Conservation (phyloP, 129 eudicot species). For the Flaveria linearis region DNA sequence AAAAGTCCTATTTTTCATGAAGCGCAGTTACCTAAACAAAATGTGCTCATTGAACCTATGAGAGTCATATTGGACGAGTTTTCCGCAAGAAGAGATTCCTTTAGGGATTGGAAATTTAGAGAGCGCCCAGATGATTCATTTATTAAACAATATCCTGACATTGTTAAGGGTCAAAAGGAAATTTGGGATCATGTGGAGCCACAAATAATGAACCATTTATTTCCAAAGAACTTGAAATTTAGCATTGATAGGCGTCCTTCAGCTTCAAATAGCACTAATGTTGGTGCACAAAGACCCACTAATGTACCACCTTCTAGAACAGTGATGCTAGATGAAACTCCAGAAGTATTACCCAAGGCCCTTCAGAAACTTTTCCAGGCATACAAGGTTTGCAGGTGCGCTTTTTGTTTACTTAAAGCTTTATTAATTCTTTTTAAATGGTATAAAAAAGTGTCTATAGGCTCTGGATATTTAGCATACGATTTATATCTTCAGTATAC, state of each 20-base stretch:
- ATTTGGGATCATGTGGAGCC: conserved; percentile 52
- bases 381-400: conserved; percentile 82
- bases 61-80: conserved; percentile 48
- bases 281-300: conserved; percentile 34
- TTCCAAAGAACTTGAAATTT: conserved; percentile 31
- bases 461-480: conserved; percentile 1
- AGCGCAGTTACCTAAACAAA: conserved; percentile 40
- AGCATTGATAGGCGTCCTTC: conserved; percentile 31
- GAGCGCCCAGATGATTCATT: conserved; percentile 57
- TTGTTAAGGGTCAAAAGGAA: conserved; percentile 54
- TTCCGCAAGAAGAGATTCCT: conserved; percentile 55
- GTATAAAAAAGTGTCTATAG: background rate
- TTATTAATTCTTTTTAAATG: background rate
- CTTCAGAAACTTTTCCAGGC: conserved; percentile 59
- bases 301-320: conserved; percentile 40
- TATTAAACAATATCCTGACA: conserved; percentile 48
- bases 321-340: conserved; percentile 57
- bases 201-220: conserved; percentile 15
- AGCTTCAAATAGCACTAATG: conserved; percentile 29
- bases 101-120: conserved; percentile 78
- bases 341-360: conserved; percentile 59
- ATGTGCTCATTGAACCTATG: conserved; percentile 22
- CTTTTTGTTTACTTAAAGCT: background rate
- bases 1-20: conserved; percentile 43
- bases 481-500: background rate